A percentile compares a stretch with the other conserved stretches of the same genome.
These are phyloP conservation scores for Coccomyxa sp. DNA, from an alignment of 139 green algal genomes.

Conservation along the genomic window DNA sequence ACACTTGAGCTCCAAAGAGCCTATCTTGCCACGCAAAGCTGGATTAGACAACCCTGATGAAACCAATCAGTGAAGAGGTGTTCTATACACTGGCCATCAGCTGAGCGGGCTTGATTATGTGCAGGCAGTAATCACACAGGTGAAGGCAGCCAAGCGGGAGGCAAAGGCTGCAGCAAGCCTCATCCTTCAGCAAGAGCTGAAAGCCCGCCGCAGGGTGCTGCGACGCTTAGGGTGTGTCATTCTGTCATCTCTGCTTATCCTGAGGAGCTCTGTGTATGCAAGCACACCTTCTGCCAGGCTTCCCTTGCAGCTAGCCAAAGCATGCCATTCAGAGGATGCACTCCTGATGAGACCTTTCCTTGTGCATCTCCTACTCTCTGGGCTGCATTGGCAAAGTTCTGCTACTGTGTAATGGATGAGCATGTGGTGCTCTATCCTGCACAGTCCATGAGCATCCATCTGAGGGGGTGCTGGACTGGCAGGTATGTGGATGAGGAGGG, in stretches of 20 bases:
- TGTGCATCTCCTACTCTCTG: background rate
- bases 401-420: background rate
- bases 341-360: background rate
- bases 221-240: slow-evolving; percentile 53
- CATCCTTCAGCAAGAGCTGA: slow-evolving; percentile 70
- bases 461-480: background rate
- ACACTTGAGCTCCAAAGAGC: no score
- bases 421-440: no score
- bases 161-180: slow-evolving; percentile 47
- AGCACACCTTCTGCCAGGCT: no score
- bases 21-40: no score
- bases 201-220: slow-evolving; percentile 54
- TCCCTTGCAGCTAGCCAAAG: background rate
- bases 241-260: slow-evolving; percentile 8
- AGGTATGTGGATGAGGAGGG: slow-evolving; percentile 39
- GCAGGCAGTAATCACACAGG: slow-evolving; percentile 31
- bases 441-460: no score
- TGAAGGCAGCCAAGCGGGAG: slow-evolving; percentile 39
- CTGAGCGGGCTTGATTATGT: no score
- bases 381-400: background rate
- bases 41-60: no score
- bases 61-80: no score
- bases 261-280: no score
- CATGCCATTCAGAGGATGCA: background rate
- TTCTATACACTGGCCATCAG: no score